These are phyloP conservation scores for Phytophthora capsici DNA, from an alignment of 352 stramenopile species.

Conservation along the genomic window DNA sequence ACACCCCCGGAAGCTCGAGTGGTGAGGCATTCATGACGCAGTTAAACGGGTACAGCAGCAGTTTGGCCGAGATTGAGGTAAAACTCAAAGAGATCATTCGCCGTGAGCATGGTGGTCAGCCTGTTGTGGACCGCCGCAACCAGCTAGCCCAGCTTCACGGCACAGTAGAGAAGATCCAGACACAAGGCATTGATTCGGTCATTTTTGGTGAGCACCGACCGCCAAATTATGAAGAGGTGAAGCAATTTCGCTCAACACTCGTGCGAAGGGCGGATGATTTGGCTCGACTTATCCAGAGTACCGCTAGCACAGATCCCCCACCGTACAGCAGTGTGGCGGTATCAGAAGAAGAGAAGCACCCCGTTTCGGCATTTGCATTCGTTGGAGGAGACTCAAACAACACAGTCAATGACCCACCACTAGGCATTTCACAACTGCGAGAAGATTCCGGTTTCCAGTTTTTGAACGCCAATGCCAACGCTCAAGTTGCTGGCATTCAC, in stretches of 20 bases:
- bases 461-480: slow-evolving; percentile 43
- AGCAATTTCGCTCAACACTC: slow-evolving; percentile 70
- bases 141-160: slow-evolving; percentile 77
- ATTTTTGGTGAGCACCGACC: slow-evolving; percentile 74
- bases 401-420: slow-evolving; percentile 36
- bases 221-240: slow-evolving; percentile 74
- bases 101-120: slow-evolving; percentile 51
- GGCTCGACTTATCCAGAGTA: slow-evolving; percentile 69
- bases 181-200: slow-evolving; percentile 79
- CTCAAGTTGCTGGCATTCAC: slow-evolving; percentile 23
- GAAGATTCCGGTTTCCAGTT: slow-evolving; percentile 52
- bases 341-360: slow-evolving; percentile 41
- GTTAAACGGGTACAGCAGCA: slow-evolving; percentile 53
- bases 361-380: slow-evolving; percentile 63
- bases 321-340: slow-evolving; percentile 16
- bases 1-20: slow-evolving; percentile 14
- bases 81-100: slow-evolving; percentile 61
- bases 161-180: slow-evolving; percentile 81
- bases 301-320: slow-evolving; percentile 27
- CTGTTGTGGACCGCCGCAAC: slow-evolving; percentile 59
- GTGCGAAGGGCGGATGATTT: slow-evolving; percentile 70
- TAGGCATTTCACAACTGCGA: slow-evolving; percentile 45
- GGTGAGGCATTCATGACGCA: slow-evolving; percentile 51
- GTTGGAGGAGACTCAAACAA: slow-evolving; percentile 39
- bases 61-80: slow-evolving; percentile 53